Percentiles rank a stretch among this genome's conserved stretches.
phyloP scores from a whole-genome alignment of 208 protist genomes.

The Crithidia acanthocephali region DNA sequence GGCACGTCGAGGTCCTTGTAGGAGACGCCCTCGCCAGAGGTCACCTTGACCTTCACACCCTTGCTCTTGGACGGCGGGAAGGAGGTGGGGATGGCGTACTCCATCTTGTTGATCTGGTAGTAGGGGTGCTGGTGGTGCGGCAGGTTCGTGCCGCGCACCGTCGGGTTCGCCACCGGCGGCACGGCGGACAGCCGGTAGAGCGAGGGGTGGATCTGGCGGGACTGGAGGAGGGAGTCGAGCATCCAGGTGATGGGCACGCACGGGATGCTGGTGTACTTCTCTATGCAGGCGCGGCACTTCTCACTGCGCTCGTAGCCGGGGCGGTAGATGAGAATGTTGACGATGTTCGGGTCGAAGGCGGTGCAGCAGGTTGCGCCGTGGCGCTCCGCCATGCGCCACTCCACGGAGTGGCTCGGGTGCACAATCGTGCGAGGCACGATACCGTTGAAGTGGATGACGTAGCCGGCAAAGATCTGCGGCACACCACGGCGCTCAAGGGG shows the following conservation, averaged over 20 bases:
- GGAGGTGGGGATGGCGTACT: conserved; percentile 81
- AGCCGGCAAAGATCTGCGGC: conserved; percentile 88
- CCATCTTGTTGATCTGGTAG: conserved; percentile 82
- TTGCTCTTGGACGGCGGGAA: conserved; percentile 42
- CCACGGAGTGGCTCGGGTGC: conserved; percentile 86
- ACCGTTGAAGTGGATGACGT: conserved; percentile 90
- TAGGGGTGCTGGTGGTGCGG: conserved; percentile 90
- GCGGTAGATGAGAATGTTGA: conserved; percentile 85
- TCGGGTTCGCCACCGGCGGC: conserved; percentile 77
- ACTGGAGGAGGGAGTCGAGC: conserved; percentile 90
- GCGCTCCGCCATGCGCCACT: conserved; percentile 92
- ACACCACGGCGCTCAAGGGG: conserved; percentile 74
- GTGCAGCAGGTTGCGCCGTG: conserved; percentile 78
- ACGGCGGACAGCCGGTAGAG: conserved; percentile 73
- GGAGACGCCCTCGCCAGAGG: conserved; percentile 26
- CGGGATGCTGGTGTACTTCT: conserved; percentile 52
- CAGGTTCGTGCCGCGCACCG: conserved; percentile 59
- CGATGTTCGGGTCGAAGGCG: conserved; percentile 56
- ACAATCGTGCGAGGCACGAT: conserved; percentile 82
- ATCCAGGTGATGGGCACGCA: conserved; percentile 87
- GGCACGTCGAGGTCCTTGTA: conserved; percentile 30
- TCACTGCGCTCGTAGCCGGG: conserved; percentile 91
- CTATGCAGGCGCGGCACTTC: conserved; percentile 79
- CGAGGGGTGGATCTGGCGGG: conserved; percentile 80
- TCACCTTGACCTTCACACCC: conserved; percentile 18